Conservation (phyloP, 1,284 basidiomycete genomes). For the Apiotrichum gamsii region DNA sequence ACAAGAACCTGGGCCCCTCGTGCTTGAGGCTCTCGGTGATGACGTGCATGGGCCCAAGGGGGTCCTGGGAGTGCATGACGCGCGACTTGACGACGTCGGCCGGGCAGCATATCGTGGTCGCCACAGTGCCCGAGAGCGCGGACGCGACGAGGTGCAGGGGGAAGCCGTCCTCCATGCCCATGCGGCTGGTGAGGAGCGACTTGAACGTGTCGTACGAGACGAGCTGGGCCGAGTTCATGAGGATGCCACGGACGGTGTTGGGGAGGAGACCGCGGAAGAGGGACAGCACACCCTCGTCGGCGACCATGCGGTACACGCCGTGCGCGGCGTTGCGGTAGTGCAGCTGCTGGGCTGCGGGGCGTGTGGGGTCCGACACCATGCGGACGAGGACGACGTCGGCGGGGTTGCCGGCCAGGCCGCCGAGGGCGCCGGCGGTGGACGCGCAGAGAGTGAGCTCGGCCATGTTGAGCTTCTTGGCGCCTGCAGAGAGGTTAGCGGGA, state of each 20-base stretch:
- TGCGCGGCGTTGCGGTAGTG: slow-evolving; percentile 48
- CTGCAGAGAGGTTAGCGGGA: slow-evolving; percentile 10
- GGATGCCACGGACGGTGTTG: slow-evolving; percentile 51
- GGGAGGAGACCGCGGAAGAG: slow-evolving; percentile 51
- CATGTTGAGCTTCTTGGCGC: slow-evolving; percentile 34
- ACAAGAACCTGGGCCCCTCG: slow-evolving; percentile 50
- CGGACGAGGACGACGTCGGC: slow-evolving; percentile 36
- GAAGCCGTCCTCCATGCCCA: slow-evolving; percentile 49
- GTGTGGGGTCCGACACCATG: slow-evolving; percentile 45
- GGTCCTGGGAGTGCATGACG: slow-evolving; percentile 47
- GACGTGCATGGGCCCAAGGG: slow-evolving; percentile 23
- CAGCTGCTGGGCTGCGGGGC: slow-evolving; percentile 32
- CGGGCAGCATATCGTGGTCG: slow-evolving; percentile 51
- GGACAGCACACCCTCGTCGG: slow-evolving; percentile 48
- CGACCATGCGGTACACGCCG: slow-evolving; percentile 49
- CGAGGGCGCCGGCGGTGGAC: slow-evolving; percentile 37
- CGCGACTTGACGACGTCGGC: slow-evolving; percentile 52
- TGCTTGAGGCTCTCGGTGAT: slow-evolving; percentile 24
- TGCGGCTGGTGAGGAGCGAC: slow-evolving; percentile 45
- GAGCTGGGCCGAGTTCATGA: slow-evolving; percentile 53
- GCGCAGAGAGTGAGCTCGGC: slow-evolving; percentile 41
- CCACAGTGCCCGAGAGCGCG: slow-evolving; percentile 52
- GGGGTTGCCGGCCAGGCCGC: slow-evolving; percentile 43
- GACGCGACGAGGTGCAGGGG: slow-evolving; percentile 50
- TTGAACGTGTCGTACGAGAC: slow-evolving; percentile 54